These are phyloP conservation scores for Linnemannia schmuckeri DNA, from an alignment of 192 early-diverging fungal genomes.

Conservation along the genomic window DNA sequence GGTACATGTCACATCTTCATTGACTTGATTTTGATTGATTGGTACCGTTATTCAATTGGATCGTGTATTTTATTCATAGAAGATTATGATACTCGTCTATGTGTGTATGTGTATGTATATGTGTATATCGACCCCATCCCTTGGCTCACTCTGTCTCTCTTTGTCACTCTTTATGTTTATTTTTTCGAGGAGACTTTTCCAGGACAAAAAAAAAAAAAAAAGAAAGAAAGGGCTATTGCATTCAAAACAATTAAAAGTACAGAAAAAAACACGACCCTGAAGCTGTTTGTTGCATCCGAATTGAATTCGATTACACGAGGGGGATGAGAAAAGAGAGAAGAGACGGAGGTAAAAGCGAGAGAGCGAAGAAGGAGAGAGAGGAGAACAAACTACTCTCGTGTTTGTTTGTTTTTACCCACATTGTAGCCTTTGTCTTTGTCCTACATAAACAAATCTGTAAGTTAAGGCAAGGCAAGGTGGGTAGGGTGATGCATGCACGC, in stretches of 20 bases:
- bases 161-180: background rate
- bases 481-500: background rate
- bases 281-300: background rate
- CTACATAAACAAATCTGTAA: constrained; percentile 1
- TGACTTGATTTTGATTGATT: background rate
- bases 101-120: background rate
- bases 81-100: background rate
- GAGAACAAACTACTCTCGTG: background rate
- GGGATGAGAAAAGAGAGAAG: background rate
- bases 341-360: background rate
- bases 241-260: background rate
- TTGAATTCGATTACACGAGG: background rate
- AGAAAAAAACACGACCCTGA: background rate
- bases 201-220: background rate
- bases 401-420: background rate
- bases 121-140: background rate
- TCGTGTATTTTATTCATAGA: background rate
- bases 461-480: background rate
- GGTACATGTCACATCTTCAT: too few species aligned
- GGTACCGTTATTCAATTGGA: background rate
- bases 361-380: constrained; percentile 1
- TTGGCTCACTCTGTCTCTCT: background rate
- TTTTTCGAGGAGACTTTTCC: background rate
- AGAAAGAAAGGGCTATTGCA: background rate
- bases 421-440: background rate